A percentile compares a stretch with the other conserved stretches of the same genome.
Conservation (phyloP, 495 filamentous ascomycete genomes). For the Daldinia bambusicola region DNA sequence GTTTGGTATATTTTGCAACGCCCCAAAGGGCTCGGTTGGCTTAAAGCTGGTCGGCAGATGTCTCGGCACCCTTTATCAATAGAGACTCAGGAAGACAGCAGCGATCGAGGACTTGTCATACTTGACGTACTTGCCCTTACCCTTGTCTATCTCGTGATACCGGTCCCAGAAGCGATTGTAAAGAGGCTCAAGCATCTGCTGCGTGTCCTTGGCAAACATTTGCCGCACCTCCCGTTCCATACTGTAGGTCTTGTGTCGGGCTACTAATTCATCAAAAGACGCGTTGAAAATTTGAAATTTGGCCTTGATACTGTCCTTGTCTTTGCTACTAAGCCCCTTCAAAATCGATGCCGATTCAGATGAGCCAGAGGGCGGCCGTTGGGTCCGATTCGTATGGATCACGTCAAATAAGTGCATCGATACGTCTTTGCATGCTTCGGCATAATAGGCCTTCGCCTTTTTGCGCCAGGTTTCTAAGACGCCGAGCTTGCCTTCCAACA, state of each 20-base stretch:
- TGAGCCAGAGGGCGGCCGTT: slow-evolving; percentile 74
- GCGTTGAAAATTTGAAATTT: slow-evolving; percentile 92
- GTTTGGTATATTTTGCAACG: slow-evolving; percentile 24
- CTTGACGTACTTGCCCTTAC: slow-evolving; percentile 96
- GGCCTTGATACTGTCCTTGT: slow-evolving; percentile 94
- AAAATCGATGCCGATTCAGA: slow-evolving; percentile 78
- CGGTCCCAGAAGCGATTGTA: slow-evolving; percentile 96
- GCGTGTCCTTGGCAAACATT: slow-evolving; percentile 81
- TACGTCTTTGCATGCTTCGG: slow-evolving; percentile 88
- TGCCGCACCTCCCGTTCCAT: slow-evolving; percentile 90
- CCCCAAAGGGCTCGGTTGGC: slow-evolving; percentile 28
- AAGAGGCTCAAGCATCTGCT: slow-evolving; percentile 89
- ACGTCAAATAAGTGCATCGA: slow-evolving; percentile 88
- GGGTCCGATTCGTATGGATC: slow-evolving; percentile 81
- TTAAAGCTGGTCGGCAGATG: slow-evolving; percentile 36
- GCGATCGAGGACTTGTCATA: slow-evolving; percentile 82
- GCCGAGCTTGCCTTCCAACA: slow-evolving; percentile 72
- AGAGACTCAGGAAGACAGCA: slow-evolving; percentile 63
- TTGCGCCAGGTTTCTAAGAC: slow-evolving; percentile 87
- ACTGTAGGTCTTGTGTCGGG: slow-evolving; percentile 77
- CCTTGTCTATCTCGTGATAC: slow-evolving; percentile 97
- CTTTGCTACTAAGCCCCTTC: slow-evolving; percentile 83
- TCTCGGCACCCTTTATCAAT: slow-evolving; percentile 44
- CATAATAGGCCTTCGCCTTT: slow-evolving; percentile 81
- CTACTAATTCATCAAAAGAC: slow-evolving; percentile 86